Base-by-base conservation (phyloP, 495 filamentous ascomycete species). In the Chaetomium tenue region DNA sequence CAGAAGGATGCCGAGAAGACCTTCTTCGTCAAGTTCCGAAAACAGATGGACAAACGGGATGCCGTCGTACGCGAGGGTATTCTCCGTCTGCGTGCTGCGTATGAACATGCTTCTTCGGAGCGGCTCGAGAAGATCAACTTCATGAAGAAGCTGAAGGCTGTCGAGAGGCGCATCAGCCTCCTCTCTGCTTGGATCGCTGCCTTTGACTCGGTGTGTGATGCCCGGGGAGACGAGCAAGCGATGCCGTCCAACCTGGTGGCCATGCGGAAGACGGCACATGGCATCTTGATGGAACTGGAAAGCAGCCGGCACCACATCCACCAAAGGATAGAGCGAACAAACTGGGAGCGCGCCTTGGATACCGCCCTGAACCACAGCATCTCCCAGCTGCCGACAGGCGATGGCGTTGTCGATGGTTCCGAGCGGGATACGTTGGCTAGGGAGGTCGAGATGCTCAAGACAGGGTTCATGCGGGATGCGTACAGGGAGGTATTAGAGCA, bases 101-200 rank as follows among this genome's bases (percentile, higher is more conserved):
- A 91, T 71, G 92, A 97, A 9, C 87, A 96, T 68, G 88, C 91
- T 2, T 77, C 84, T n/a, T 72, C 83, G 2, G 91, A 97, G 71
- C 80, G 93, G 48, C 86, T 89, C 63, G 92, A 97, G 66, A 89
- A 89, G 70, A 81, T 88, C 15, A 84, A 78, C 60, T 83, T 87
- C 62, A 91, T 95, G 89, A 91, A 92, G 76, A 92, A 89, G 71
- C 75, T 92, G 63, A 85, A 88, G 55, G 88, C 92, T 64, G 86
- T 97, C 48, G 92, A 96, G 76, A 83, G 91, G 67, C 83, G 94
- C 39, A 95, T 96, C 62, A 83, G 84, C 4, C 82, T 95, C 63
- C 80, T 99, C 30, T 92, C 89, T 6, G 86, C 90, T 0, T 99
- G 94, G 94, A 88, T 97, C 70, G 90, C 89, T 12, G 92, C 91